These are phyloP conservation scores for Acaromyces ingoldii DNA, from an alignment of 1,284 basidiomycete species.

Conservation along the genomic window DNA sequence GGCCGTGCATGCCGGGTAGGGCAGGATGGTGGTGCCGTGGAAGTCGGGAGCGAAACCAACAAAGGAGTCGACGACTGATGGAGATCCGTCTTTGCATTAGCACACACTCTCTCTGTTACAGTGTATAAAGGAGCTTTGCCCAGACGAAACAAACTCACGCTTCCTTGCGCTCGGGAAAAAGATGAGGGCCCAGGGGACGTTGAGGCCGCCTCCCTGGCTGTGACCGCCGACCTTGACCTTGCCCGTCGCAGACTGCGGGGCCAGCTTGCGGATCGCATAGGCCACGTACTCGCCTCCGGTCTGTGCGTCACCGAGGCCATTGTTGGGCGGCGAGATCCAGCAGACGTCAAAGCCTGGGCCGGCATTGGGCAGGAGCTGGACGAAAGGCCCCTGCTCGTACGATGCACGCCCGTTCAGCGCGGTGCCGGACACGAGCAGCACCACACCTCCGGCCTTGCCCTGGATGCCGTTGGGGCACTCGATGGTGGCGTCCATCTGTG, in stretches of 20 bases:
- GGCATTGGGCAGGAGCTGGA: slow-evolving; percentile 5
- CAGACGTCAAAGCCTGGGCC: slow-evolving; percentile 9
- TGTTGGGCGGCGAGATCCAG: slow-evolving; percentile 7
- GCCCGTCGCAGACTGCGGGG: not conserved
- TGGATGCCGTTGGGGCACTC: slow-evolving; percentile 4
- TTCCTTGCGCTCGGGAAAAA: not conserved
- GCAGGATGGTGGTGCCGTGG: slow-evolving; percentile 9
- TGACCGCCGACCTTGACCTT: slow-evolving; percentile 9
- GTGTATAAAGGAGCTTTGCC: too few relatives aligned
- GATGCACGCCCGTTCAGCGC: slow-evolving; percentile 1
- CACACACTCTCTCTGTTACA: too few relatives aligned
- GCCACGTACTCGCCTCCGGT: slow-evolving; percentile 8
- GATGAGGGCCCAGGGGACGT: slow-evolving; percentile 6
- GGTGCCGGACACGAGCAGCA: slow-evolving; percentile 8
- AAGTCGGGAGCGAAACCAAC: slow-evolving; percentile 10
- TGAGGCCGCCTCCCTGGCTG: slow-evolving; percentile 10
- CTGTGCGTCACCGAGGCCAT: slow-evolving; percentile 2
- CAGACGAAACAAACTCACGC: too few relatives aligned
- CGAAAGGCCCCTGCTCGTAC: slow-evolving; percentile 1
- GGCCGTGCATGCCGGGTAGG: not conserved
- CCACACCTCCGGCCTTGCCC: slow-evolving; percentile 1
- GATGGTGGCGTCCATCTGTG: slow-evolving; percentile 5
- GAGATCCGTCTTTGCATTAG: too few relatives aligned
- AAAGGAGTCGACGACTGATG: not conserved
- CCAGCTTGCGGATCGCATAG: slow-evolving; percentile 5